phyloP scores from a whole-genome alignment of 1,284 basidiomycete species.

The Irpex sp. region DNA sequence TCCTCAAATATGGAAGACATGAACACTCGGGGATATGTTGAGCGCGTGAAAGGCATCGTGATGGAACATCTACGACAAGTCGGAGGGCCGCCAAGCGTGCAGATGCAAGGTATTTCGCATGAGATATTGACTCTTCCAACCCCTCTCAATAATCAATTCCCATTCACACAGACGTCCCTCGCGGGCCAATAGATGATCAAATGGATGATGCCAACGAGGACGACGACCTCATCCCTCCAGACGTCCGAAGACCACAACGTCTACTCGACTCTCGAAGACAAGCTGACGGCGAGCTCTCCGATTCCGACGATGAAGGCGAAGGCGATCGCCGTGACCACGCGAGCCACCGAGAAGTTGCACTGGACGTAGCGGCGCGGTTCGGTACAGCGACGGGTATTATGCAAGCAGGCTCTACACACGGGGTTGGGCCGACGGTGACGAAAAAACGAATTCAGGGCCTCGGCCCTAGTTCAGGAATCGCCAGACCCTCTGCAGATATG shows the following conservation, averaged over 20 bases:
- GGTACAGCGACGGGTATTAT: slow-evolving; percentile 69
- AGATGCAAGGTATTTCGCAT: slow-evolving; percentile 71
- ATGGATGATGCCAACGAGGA: slow-evolving; percentile 78
- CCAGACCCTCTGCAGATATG: too few relatives aligned
- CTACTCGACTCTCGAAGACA: slow-evolving; percentile 72
- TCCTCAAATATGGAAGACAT: slow-evolving; percentile 95
- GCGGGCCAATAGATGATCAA: slow-evolving; percentile 71
- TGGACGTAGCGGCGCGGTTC: slow-evolving; percentile 53
- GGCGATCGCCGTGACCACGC: slow-evolving; percentile 70
- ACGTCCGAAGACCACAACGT: slow-evolving; percentile 71
- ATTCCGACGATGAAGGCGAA: slow-evolving; percentile 86
- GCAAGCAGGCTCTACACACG: slow-evolving; percentile 58
- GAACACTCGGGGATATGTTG: slow-evolving; percentile 91
- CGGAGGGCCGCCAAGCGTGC: slow-evolving; percentile 87
- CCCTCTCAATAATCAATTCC: background rate
- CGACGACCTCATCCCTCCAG: slow-evolving; percentile 76
- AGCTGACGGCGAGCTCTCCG: slow-evolving; percentile 76
- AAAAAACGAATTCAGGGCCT: too few relatives aligned
- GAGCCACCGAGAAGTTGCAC: slow-evolving; percentile 42
- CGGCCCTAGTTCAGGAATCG: too few relatives aligned
- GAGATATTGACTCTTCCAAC: background rate
- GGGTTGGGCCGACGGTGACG: slow-evolving; percentile 64
- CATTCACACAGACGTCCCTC: slow-evolving; percentile 61
- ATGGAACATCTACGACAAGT: slow-evolving; percentile 87
- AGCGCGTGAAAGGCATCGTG: slow-evolving; percentile 89